Conservation (phyloP, 2,329 filamentous ascomycete species). For the Emydomyces testavorans region DNA sequence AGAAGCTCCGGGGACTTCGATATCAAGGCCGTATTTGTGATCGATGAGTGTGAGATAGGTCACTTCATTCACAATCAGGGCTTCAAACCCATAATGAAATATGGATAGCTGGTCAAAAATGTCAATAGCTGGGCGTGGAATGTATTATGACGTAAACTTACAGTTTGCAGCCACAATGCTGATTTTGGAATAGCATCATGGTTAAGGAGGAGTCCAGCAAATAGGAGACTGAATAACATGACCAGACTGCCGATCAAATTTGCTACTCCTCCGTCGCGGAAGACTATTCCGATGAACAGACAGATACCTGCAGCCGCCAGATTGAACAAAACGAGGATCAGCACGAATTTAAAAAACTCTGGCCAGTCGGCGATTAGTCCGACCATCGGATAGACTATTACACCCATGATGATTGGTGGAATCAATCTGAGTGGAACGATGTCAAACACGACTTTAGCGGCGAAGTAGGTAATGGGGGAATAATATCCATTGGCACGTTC, state of each 20-base stretch:
- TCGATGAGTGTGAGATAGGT: conserved; percentile 79
- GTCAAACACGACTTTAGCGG: conserved; percentile 95
- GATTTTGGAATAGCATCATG: conserved; percentile 80
- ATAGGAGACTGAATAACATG: conserved; percentile 93
- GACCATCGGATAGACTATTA: conserved; percentile 97
- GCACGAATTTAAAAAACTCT: conserved; percentile 82
- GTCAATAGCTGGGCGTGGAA: conserved; percentile 21
- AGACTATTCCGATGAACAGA: conserved; percentile 90
- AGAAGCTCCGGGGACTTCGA: conserved; percentile 85
- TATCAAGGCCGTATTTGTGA: conserved; percentile 90
- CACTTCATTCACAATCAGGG: conserved; percentile 93
- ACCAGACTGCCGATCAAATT: conserved; percentile 89
- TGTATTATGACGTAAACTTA: conserved; percentile 33
- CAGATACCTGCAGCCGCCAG: conserved; percentile 86
- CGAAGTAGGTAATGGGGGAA: conserved; percentile 82
- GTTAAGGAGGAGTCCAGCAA: conserved; percentile 87
- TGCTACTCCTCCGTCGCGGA: conserved; percentile 80
- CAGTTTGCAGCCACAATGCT: conserved; percentile 77
- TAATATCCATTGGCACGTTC: conserved; percentile 97
- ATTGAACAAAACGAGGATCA: conserved; percentile 92
- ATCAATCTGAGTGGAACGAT: conserved; percentile 89
- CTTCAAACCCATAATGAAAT: conserved; percentile 96
- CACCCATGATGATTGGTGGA: conserved; percentile 86
- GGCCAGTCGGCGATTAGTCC: conserved; percentile 69
- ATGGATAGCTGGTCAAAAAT: conserved; percentile 58